Percentiles rank a stretch among this genome's conserved stretches.
These are phyloP conservation scores for Pharus latifolius DNA, from an alignment of 176 grass and related monocot species.

Conservation along the genomic window DNA sequence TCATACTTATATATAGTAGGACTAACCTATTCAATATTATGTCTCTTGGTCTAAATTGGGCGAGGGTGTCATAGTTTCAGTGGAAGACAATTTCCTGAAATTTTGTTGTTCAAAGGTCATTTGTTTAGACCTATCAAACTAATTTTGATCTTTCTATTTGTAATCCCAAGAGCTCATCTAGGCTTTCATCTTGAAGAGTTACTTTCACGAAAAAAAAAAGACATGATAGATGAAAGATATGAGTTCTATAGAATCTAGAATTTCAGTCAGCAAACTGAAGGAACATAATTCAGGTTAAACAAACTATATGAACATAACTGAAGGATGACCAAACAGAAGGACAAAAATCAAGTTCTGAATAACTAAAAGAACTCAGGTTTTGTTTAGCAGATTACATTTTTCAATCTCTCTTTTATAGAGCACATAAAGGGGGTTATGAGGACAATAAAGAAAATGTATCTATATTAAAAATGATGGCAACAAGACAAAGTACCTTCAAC, in stretches of 20 bases:
- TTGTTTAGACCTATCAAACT: neutral
- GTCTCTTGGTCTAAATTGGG: too few relatives aligned
- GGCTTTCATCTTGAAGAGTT: neutral
- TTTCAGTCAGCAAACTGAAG: too few relatives aligned
- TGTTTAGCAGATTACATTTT: too few relatives aligned
- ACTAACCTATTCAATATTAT: too few relatives aligned
- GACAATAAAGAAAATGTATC: neutral
- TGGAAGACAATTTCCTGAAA: neutral
- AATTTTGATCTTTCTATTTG: neutral
- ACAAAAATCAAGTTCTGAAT: neutral
- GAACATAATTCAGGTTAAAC: neutral
- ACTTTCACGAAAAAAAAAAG: too few relatives aligned
- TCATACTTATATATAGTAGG: too few relatives aligned
- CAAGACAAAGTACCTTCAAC: conserved; percentile 43
- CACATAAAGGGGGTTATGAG: neutral
- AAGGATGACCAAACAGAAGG: neutral
- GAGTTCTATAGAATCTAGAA: too few relatives aligned
- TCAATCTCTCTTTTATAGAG: too few relatives aligned
- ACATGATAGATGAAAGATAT: too few relatives aligned
- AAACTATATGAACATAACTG: neutral
- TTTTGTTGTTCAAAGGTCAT: neutral
- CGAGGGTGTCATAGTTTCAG: too few relatives aligned
- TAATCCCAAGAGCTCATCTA: neutral
- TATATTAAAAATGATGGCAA: neutral
- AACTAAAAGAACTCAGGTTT: neutral